Evolutionary conservation across 2,329 filamentous ascomycete species (phyloP), one percentile per base, ranked within the genome.

Genomic region (Neurospora sp.): DNA sequence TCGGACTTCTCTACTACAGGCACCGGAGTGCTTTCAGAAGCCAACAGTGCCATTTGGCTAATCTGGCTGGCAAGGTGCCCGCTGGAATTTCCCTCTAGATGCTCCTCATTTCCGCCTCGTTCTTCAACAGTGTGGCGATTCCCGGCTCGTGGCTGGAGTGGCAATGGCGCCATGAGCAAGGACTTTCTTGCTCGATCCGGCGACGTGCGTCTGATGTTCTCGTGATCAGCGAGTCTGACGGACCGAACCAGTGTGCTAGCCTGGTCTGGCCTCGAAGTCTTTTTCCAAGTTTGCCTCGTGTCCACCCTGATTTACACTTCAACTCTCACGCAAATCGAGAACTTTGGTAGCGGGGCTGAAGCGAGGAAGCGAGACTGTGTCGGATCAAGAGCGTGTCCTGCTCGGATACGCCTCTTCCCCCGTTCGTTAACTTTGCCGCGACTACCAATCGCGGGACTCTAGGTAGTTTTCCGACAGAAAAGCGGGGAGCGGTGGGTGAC

Each of bases 11-110:
- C 28, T 33, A 17, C 33, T 8, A 36, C 52, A 28, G 52, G 28
- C 28, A 33, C 2, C 33, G 52, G 28, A 10, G 23, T 62, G 62
- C 33, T 69, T 71, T 70, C 67, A 66, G 69, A 38, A 70, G 41
- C 69, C 67, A 74, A 73, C 68, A 75, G 72, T 15, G 73, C 73
- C 69, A 74, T 72, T 68, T 74, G 72, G 71, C 70, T 73, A 33
- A 75, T 71, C 71, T 73, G 73, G 68, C 70, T 70, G 70, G 72
- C 74, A 69, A 76, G 74, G 69, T 76, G 73, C 66, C 69, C 70
- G 68, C 52, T 10, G 3, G 52, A 10, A 17, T 17, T 36, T 62
- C 15, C 28, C 28, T 71, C 71, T 43, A 43, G 71, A 70, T 69
- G 69, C 43, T 43, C 39, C 19, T 57, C 67, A 6, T 38, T 28